Percentiles rank a stretch among this genome's conserved stretches.
These are phyloP conservation scores for Leccinum fallax DNA, from an alignment of 1,284 basidiomycete species.

Conservation along the genomic window DNA sequence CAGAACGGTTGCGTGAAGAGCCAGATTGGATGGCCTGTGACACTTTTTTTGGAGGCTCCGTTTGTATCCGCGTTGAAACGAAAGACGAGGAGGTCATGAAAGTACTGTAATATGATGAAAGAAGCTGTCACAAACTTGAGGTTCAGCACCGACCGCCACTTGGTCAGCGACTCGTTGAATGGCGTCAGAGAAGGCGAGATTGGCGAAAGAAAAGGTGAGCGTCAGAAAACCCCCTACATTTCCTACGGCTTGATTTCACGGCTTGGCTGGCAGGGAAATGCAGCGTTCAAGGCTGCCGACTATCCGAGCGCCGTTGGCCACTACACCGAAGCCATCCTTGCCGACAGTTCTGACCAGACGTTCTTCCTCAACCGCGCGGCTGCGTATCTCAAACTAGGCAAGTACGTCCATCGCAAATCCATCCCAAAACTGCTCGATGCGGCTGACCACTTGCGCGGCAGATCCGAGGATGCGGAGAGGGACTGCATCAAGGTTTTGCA, in stretches of 20 bases:
- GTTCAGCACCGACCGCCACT: conserved; percentile 11
- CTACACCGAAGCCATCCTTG: conserved; percentile 72
- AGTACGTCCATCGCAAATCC: conserved; percentile 53
- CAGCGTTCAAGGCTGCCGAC: conserved; percentile 56
- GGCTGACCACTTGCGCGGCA: conserved; percentile 30
- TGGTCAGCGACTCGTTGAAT: conserved; percentile 16
- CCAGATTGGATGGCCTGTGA: background rate
- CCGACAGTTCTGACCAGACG: conserved; percentile 63
- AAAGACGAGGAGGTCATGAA: background rate
- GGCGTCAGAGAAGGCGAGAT: conserved; percentile 37
- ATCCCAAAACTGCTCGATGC: conserved; percentile 3
- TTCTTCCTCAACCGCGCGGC: conserved; percentile 79
- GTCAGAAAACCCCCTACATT: background rate
- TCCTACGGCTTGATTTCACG: background rate
- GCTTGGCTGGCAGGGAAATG: conserved; percentile 51
- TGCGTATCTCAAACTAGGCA: conserved; percentile 83
- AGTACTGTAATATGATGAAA: background rate
- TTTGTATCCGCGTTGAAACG: background rate
- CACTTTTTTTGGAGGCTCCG: conserved; percentile 1
- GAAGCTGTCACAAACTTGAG: background rate
- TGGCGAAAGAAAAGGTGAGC: conserved; percentile 37
- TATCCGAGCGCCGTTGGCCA: conserved; percentile 60
- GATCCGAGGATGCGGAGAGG: conserved; percentile 72
- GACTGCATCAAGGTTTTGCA: conserved; percentile 64
- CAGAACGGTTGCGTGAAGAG: conserved; percentile 7